These are phyloP conservation scores for Verticillium albo-atrum DNA, from an alignment of 2,329 filamentous ascomycete species.

Conservation along the genomic window DNA sequence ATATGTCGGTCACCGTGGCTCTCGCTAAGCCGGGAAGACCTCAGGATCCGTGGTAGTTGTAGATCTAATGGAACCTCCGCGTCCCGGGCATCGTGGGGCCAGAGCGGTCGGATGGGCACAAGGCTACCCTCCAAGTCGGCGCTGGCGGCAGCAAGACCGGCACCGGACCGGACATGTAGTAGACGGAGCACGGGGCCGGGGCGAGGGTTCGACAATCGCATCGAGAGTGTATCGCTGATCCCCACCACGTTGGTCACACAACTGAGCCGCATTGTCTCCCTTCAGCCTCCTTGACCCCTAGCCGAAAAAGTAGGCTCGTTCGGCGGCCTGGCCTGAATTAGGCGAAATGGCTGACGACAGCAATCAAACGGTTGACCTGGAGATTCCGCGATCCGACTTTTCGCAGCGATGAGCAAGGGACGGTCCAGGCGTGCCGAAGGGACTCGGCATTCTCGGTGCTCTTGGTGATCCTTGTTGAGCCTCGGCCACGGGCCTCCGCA, in stretches of 20 bases:
- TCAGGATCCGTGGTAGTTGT: too few species aligned
- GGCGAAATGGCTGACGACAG: constrained; percentile 1
- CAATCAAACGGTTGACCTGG: background rate
- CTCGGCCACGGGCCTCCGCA: background rate
- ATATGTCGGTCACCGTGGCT: too few species aligned
- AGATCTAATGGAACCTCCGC: too few species aligned
- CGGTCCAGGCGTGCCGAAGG: background rate
- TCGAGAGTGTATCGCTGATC: background rate
- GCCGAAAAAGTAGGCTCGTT: background rate
- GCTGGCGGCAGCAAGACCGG: too few species aligned
- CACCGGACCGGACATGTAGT: too few species aligned
- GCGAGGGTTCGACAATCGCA: background rate
- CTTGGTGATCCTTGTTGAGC: background rate
- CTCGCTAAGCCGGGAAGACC: too few species aligned
- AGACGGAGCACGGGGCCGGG: too few species aligned
- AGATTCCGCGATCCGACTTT: background rate
- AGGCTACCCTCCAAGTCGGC: too few species aligned
- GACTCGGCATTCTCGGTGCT: background rate
- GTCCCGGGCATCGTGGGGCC: too few species aligned
- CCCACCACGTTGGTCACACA: background rate
- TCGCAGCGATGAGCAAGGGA: too few species aligned
- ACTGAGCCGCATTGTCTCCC: background rate
- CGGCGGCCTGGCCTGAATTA: background rate
- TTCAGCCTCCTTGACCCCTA: background rate
- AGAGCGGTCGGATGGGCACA: too few species aligned